Percentiles rank a stretch among this genome's conserved stretches.
These are phyloP conservation scores for Gymnopilus junonius DNA, from an alignment of 768 basidiomycete species.

Conservation along the genomic window DNA sequence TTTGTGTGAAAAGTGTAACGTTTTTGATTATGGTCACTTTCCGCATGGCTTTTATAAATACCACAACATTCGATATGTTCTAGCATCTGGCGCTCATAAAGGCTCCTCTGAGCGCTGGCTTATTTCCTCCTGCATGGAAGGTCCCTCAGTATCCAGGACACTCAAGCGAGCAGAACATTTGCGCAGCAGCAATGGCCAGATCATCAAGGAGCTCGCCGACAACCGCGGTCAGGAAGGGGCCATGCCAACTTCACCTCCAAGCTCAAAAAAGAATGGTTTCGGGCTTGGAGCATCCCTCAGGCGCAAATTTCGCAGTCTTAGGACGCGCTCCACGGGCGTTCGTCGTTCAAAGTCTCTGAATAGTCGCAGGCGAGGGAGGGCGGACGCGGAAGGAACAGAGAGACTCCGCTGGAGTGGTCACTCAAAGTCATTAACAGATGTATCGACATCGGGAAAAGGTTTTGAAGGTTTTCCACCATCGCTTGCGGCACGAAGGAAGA, in stretches of 20 bases:
- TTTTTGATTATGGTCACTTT: not conserved
- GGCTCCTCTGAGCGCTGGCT: not conserved
- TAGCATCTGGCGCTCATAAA: not conserved
- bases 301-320: not conserved
- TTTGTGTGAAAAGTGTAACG: not conserved
- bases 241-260: not conserved
- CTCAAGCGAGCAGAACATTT: not conserved
- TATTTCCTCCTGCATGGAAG: not conserved
- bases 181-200: not conserved
- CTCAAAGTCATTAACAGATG: constrained; percentile 11
- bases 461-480: not conserved
- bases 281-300: not conserved
- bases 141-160: not conserved
- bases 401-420: not conserved
- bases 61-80: not conserved
- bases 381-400: not conserved
- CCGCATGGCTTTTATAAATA: not conserved
- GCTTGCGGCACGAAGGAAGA: not conserved
- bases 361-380: not conserved
- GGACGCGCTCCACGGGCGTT: not conserved
- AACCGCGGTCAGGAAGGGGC: not conserved
- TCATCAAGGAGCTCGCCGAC: not conserved
- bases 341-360: not conserved
- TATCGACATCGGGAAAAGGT: not conserved
- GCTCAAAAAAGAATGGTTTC: not conserved